Evolutionary conservation across 805 yeast species (phyloP).

Genomic region (Wickerhamomyces chambardii): DNA sequence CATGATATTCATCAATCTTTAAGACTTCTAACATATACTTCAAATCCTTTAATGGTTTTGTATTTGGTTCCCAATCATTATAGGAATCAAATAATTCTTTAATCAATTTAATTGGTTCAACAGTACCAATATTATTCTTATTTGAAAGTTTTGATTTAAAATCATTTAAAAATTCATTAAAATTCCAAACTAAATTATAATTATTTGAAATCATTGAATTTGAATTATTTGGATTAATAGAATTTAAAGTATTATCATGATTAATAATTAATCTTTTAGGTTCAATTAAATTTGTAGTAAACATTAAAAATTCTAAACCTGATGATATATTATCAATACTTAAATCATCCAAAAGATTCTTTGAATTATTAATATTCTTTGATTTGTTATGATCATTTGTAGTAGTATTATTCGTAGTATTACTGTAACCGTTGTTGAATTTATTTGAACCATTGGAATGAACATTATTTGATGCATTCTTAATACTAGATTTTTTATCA

Average conservation of each 20-base stretch:
- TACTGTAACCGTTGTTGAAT: not conserved
- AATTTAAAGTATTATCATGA: slow-evolving; percentile 9
- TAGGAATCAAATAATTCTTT: slow-evolving; percentile 4
- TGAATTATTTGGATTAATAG: slow-evolving; percentile 12
- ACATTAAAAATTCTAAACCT: slow-evolving; percentile 13
- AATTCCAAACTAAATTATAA: slow-evolving; percentile 32
- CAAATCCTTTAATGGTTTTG: slow-evolving; percentile 9
- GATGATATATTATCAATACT: slow-evolving; percentile 10
- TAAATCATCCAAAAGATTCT: slow-evolving; percentile 19
- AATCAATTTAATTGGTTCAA: not conserved
- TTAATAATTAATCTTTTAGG: slow-evolving; percentile 16
- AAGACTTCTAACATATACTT: slow-evolving; percentile 17
- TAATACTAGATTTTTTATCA: slow-evolving; percentile 4
- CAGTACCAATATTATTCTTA: slow-evolving; percentile 1
- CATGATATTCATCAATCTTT: slow-evolving; percentile 15
- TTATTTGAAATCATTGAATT: slow-evolving; percentile 20
- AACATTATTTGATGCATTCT: too few species aligned
- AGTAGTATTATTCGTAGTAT: too few species aligned
- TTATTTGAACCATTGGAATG: not conserved
- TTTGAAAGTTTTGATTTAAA: slow-evolving; percentile 21
- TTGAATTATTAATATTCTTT: slow-evolving; percentile 11
- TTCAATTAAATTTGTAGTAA: slow-evolving; percentile 14
- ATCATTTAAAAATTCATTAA: slow-evolving; percentile 27
- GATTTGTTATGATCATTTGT: slow-evolving; percentile 14
- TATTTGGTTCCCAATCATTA: slow-evolving; percentile 10